These are phyloP conservation scores for Alternaria arborescens DNA, from an alignment of 2,329 filamentous ascomycete genomes.

Conservation along the genomic window DNA sequence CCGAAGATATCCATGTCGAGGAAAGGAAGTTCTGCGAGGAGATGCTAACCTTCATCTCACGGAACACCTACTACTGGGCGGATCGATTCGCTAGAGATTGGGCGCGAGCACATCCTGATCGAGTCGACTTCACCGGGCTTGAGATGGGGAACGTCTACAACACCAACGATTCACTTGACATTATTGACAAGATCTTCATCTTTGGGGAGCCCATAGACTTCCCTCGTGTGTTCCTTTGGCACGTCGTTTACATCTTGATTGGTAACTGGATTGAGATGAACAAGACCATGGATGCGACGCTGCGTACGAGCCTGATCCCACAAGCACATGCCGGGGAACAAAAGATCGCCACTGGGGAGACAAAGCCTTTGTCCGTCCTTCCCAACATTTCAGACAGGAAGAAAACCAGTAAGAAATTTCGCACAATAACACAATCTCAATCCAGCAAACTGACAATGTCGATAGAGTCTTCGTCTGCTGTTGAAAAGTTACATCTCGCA, in stretches of 20 bases:
- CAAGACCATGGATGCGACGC: conserved; percentile 6
- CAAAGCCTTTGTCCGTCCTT: neutral
- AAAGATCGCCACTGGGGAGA: neutral
- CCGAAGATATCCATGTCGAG: conserved; percentile 45
- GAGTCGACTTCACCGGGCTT: conserved; percentile 26
- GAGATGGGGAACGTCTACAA: conserved; percentile 30
- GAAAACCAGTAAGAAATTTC: conserved; percentile 20
- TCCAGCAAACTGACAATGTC: conserved; percentile 17
- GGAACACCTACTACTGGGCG: conserved; percentile 32
- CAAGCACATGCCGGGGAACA: neutral
- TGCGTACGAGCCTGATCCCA: neutral
- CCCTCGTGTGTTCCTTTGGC: conserved; percentile 43
- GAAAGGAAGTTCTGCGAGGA: conserved; percentile 35
- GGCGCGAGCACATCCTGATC: conserved; percentile 30
- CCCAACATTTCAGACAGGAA: neutral
- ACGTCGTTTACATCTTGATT: conserved; percentile 38
- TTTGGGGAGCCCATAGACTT: conserved; percentile 31
- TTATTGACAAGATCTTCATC: conserved; percentile 43
- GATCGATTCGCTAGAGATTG: conserved; percentile 35
- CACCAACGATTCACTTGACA: conserved; percentile 23
- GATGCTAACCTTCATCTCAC: conserved; percentile 39
- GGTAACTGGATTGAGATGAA: conserved; percentile 18
- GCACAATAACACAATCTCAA: conserved; percentile 1
- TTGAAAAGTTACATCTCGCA: neutral
- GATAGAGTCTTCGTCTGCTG: conserved; percentile 13